These are phyloP conservation scores for Cryphonectria parasitica DNA, from an alignment of 2,329 filamentous ascomycete species.

Conservation along the genomic window DNA sequence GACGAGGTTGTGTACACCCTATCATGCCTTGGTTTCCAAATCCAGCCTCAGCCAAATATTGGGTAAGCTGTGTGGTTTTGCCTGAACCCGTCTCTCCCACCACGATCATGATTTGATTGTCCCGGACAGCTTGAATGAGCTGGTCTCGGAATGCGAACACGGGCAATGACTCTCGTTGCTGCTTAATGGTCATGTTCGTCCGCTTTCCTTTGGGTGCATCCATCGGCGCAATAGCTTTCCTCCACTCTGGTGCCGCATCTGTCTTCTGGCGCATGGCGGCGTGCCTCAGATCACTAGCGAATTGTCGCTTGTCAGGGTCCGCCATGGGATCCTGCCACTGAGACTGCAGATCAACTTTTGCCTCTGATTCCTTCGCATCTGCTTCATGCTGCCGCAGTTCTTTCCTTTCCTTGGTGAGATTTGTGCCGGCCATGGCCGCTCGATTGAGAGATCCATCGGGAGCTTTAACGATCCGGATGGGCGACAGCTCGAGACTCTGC, in stretches of 20 bases:
- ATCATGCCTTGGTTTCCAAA: slow-evolving; percentile 88
- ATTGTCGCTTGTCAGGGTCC: slow-evolving; percentile 79
- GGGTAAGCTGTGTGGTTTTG: slow-evolving; percentile 95
- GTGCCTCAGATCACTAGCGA: slow-evolving; percentile 82
- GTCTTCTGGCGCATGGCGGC: slow-evolving; percentile 62
- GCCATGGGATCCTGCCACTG: slow-evolving; percentile 99
- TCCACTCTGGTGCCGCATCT: slow-evolving; percentile 89
- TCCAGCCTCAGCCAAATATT: slow-evolving; percentile 91
- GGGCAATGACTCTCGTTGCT: slow-evolving; percentile 87
- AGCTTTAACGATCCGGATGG: slow-evolving; percentile 94
- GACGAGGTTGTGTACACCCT: slow-evolving; percentile 94
- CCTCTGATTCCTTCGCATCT: slow-evolving; percentile 75
- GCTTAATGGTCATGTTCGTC: slow-evolving; percentile 89
- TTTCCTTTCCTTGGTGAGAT: slow-evolving; percentile 84
- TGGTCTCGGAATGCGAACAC: slow-evolving; percentile 88
- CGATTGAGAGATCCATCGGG: slow-evolving; percentile 98
- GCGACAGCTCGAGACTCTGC: slow-evolving; percentile 90
- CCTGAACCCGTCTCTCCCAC: slow-evolving; percentile 97
- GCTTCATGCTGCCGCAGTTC: slow-evolving; percentile 88
- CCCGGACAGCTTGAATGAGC: slow-evolving; percentile 81
- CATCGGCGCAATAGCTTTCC: slow-evolving; percentile 77
- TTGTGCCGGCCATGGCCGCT: slow-evolving; percentile 91
- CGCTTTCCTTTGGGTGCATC: slow-evolving; percentile 83
- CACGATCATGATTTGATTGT: slow-evolving; percentile 92
- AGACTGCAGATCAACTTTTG: slow-evolving; percentile 80